Base-by-base conservation (phyloP, 148 eudicot species). In the Vaccinium corymbosum region DNA sequence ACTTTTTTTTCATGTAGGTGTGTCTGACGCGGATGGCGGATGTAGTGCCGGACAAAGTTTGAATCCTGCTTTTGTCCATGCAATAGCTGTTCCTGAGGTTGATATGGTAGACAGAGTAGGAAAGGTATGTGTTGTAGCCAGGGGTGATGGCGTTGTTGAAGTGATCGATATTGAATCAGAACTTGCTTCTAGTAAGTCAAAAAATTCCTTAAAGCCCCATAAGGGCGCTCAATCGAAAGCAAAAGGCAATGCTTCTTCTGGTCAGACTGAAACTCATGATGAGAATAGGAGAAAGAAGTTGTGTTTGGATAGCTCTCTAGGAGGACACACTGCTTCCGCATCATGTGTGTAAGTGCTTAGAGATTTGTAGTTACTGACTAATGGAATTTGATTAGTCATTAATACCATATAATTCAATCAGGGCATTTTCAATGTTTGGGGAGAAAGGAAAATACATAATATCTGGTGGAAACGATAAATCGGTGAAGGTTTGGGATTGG, bases 401-500 rank as follows among this genome's bases (percentile, higher is more conserved):
- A 11, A 75, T 79, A 49, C 51, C 59, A 7, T 38, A 27, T 79
- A 32, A 81, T 53, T 62, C 6, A 79, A 78, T 76, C 73, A 97
- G 99, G 93, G 84, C 95, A 62, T 95, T 97, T 86, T 95, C 98
- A 9, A 88, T 87, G 86, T 97, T 97, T 83, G 99, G 99, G 73
- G 99, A 97, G 88, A 93, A 86, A 86, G 98, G 99, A 61, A 97
- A 91, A 89, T 88, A 90, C 83, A 87, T 97, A 66, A 87, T 97
- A 56, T 95, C 99, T 20, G 98, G 99, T 68, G 98, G 97, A 77
- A 95, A 97, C 48, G 99, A 97, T 81, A 93, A 92, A 83, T 84
- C 89, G 1, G 98, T 97, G 81, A 97, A 97, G 93, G 89, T 92
- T 81, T 97, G 98, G 99, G 93, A 97, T 86, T 97, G 98, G 98